Base-by-base conservation (phyloP, 2,329 filamentous ascomycete species). In the Penicillium sp. region DNA sequence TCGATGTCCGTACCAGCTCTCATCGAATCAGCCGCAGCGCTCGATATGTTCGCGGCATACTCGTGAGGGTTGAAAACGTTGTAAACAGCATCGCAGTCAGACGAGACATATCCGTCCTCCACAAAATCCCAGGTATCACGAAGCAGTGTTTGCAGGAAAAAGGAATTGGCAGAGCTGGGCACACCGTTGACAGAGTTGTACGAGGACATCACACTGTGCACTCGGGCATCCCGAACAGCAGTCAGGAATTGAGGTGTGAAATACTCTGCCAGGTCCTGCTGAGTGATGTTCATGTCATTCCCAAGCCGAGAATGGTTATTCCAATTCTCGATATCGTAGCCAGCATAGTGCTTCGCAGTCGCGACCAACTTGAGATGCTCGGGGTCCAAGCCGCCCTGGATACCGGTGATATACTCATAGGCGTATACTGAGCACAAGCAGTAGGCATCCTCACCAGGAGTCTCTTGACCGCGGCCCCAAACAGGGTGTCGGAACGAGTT, bases 161-260 rank as follows among this genome's bases (percentile, higher is more conserved):
- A 90, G 0, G 79, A 77, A 63, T 85, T 84, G 0, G 86, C 85
- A 64, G 88, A 90, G 2, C 86, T 82, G 0, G 88, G 88, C 0
- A 86, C 80, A 0, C 88, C 88, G 58, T 90, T 89, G 42, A 90
- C 79, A 0, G 86, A 77, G 63, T 90, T 87, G 70, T 88, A 87
- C 0, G 81, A 82, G 66, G 84, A 87, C 85, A 87, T 87, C 63
- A 88, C 78, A 37, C 86, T 87, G 15, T 80, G 79, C 3, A 83
- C 83, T 48, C 82, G 79, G 3, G 82, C 81, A 67, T 87, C 84
- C 11, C 83, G 79, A 47, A 82, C 85, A 71, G 87, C 89, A 70
- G 81, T 81, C 67, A 88, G 79, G 75, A 90, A 90, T 0, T 86
- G 82, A 1, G 85, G 86, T 42, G 88, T 79, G 67, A 88, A 90